A percentile compares a stretch with the other conserved stretches of the same genome.
Conservation (phyloP, 495 filamentous ascomycete genomes). For the Patellaria atrata region DNA sequence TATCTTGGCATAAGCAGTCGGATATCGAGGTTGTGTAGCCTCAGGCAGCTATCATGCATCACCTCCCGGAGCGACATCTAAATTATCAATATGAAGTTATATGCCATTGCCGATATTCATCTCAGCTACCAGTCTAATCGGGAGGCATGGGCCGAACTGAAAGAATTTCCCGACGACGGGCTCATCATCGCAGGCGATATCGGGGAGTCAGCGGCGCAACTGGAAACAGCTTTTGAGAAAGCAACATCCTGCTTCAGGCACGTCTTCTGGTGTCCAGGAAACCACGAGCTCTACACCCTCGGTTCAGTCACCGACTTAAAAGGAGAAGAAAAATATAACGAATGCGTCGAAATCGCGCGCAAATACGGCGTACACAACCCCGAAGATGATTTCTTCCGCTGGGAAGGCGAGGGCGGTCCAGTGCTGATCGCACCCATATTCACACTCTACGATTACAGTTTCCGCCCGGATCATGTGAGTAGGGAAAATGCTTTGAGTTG, state of each 20-base stretch:
- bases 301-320: slow-evolving; percentile 16
- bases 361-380: slow-evolving; percentile 26
- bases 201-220: slow-evolving; percentile 24
- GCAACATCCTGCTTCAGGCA: slow-evolving; percentile 24
- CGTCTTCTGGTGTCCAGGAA: slow-evolving; percentile 29
- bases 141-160: slow-evolving; percentile 23
- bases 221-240: slow-evolving; percentile 22
- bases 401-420: slow-evolving; percentile 26
- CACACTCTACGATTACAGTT: slow-evolving; percentile 30
- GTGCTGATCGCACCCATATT: slow-evolving; percentile 28
- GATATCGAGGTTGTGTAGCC: too few relatives aligned
- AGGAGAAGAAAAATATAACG: slow-evolving; percentile 28
- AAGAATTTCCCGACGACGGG: slow-evolving; percentile 21
- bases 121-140: slow-evolving; percentile 26
- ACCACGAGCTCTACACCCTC: slow-evolving; percentile 29
- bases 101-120: slow-evolving; percentile 28
- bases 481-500: slow-evolving; percentile 24
- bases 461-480: slow-evolving; percentile 23
- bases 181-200: slow-evolving; percentile 28
- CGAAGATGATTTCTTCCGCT: slow-evolving; percentile 26
- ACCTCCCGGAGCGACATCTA: too few relatives aligned
- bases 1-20: too few relatives aligned
- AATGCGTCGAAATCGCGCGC: slow-evolving; percentile 24
- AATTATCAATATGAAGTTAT: too few relatives aligned
- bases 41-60: too few relatives aligned